These are phyloP conservation scores for Microdochium paspali DNA, from an alignment of 2,329 filamentous ascomycete genomes.

Conservation along the genomic window DNA sequence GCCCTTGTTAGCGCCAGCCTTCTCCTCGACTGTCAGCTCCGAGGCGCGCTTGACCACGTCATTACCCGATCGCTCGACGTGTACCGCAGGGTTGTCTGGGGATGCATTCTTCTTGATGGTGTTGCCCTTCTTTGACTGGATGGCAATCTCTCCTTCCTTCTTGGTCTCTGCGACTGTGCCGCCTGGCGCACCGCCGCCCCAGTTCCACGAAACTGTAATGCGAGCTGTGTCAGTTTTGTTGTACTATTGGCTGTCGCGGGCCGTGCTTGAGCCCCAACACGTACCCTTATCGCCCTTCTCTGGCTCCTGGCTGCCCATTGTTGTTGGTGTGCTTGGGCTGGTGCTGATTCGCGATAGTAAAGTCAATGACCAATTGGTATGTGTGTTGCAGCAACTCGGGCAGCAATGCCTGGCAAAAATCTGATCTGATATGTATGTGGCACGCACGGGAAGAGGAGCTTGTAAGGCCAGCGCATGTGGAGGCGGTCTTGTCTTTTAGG, in stretches of 20 bases:
- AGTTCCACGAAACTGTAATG: slow-evolving; percentile 51
- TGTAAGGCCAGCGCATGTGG: too few relatives aligned
- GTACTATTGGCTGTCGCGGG: background rate
- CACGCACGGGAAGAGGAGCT: too few relatives aligned
- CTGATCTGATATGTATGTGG: too few relatives aligned
- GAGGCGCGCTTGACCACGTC: slow-evolving; percentile 56
- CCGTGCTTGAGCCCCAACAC: background rate
- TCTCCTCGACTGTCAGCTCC: slow-evolving; percentile 47
- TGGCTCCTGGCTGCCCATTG: background rate
- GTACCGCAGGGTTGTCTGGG: slow-evolving; percentile 50
- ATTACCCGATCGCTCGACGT: slow-evolving; percentile 48
- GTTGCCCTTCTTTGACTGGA: slow-evolving; percentile 53
- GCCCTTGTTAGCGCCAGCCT: slow-evolving; percentile 8
- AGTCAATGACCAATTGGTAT: too few relatives aligned
- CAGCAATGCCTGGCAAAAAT: too few relatives aligned
- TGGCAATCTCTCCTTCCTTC: slow-evolving; percentile 47
- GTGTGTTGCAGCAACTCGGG: too few relatives aligned
- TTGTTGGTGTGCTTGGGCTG: background rate
- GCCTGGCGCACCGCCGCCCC: slow-evolving; percentile 42
- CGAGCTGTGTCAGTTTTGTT: background rate
- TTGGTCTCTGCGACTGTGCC: slow-evolving; percentile 54
- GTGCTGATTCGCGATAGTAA: too few relatives aligned
- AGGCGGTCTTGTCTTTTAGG: too few relatives aligned
- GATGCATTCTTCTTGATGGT: slow-evolving; percentile 55
- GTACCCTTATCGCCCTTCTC: background rate